Conservation (phyloP, 768 basidiomycete species). For the Suillus hirtellus region DNA sequence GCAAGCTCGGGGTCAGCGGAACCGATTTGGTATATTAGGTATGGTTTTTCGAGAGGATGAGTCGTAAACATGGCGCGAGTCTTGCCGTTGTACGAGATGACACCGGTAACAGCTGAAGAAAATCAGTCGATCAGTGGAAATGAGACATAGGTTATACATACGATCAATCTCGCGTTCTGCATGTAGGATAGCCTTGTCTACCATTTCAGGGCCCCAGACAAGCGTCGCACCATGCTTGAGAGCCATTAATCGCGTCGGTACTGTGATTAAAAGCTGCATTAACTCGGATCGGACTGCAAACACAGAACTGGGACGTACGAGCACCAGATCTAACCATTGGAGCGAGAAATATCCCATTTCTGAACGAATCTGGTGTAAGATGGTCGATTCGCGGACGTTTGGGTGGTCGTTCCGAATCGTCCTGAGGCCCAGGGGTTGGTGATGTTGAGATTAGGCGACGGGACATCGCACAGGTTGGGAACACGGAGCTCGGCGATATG, state of each 20-base stretch:
- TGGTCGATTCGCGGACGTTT: slow-evolving; percentile 61
- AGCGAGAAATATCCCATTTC: slow-evolving; percentile 89
- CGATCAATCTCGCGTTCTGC: slow-evolving; percentile 83
- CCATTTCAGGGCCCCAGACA: slow-evolving; percentile 96
- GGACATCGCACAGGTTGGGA: slow-evolving; percentile 39
- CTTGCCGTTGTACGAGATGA: slow-evolving; percentile 84
- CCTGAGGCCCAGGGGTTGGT: slow-evolving; percentile 32
- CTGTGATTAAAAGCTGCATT: slow-evolving; percentile 41
- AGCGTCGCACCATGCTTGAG: slow-evolving; percentile 91
- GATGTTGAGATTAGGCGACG: slow-evolving; percentile 53
- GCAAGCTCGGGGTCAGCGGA: slow-evolving; percentile 88
- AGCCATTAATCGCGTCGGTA: slow-evolving; percentile 82
- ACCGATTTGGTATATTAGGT: slow-evolving; percentile 95
- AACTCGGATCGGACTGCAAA: background rate
- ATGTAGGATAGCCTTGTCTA: slow-evolving; percentile 94
- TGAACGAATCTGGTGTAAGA: slow-evolving; percentile 74
- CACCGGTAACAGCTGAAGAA: slow-evolving; percentile 74
- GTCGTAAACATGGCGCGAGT: slow-evolving; percentile 86
- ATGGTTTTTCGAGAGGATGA: slow-evolving; percentile 93
- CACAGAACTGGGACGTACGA: slow-evolving; percentile 49
- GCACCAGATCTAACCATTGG: slow-evolving; percentile 98
- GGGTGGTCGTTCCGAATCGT: slow-evolving; percentile 26
- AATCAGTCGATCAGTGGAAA: background rate
- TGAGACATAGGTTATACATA: slow-evolving; percentile 42
- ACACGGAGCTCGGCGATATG: background rate